These are phyloP conservation scores for Crithidia fasciculata DNA, from an alignment of 208 protist species.

Conservation along the genomic window DNA sequence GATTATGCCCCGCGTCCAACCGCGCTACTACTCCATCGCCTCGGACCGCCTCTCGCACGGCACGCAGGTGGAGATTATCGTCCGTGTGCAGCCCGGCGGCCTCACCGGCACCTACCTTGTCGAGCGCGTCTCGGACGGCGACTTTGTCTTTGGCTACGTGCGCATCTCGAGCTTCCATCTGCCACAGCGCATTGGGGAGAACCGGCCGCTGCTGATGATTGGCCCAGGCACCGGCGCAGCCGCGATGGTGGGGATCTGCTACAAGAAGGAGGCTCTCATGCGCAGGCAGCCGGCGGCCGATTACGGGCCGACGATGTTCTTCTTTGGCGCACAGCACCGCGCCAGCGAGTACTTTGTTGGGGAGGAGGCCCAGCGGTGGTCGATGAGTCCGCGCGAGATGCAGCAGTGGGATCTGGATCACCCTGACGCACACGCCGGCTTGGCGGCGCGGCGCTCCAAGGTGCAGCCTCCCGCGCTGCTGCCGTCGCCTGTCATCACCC, in stretches of 20 bases:
- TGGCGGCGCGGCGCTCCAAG: conserved; percentile 26
- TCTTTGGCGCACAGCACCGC: conserved; percentile 69
- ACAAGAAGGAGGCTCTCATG: conserved; percentile 73
- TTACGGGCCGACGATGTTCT: conserved; percentile 61
- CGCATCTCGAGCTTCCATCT: conserved; percentile 87
- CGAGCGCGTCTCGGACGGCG: conserved; percentile 38
- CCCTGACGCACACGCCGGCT: conserved; percentile 26
- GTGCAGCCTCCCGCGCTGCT: conserved; percentile 15
- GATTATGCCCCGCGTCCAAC: conserved; percentile 90
- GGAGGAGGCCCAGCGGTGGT: conserved; percentile 58
- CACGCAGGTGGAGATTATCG: conserved; percentile 70
- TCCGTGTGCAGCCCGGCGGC: conserved; percentile 85
- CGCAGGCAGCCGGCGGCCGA: conserved; percentile 34
- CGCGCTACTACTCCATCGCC: conserved; percentile 97
- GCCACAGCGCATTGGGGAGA: conserved; percentile 48
- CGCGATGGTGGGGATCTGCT: conserved; percentile 77
- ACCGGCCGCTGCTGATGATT: conserved; percentile 89
- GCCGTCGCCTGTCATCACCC: conserved; percentile 49
- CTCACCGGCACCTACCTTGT: conserved; percentile 81
- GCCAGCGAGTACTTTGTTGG: conserved; percentile 69
- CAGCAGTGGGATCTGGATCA: conserved; percentile 34
- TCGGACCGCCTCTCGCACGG: conserved; percentile 82
- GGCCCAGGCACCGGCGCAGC: conserved; percentile 93
- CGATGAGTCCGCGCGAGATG: conserved; percentile 35
- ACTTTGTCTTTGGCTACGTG: conserved; percentile 82